Evolutionary conservation across 2,329 filamentous ascomycete species (phyloP), one percentile per base, ranked within the genome.

Genomic region (Hortaea sp.): DNA sequence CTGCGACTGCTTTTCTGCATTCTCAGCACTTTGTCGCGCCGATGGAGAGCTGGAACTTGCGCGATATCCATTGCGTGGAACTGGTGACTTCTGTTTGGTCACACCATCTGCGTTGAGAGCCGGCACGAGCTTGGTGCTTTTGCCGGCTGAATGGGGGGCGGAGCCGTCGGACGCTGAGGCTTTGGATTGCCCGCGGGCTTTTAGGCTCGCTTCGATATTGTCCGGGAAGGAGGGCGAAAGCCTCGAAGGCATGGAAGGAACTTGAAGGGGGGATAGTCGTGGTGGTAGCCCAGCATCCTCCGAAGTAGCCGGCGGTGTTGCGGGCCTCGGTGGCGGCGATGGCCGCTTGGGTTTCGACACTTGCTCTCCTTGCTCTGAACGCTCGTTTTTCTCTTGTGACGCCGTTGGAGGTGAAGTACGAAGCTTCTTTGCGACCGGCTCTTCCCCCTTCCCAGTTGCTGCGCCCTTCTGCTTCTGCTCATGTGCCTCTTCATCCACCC

Each of bases 201-300:
- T 68, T 28, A 80, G 59, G 46, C 77, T 72, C 47, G 70, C 73
- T 53, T 76, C 72, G 39, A 81, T 70, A 44, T 72, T 73, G 2
- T 73, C 67, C 5, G 77, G 77, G 4, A 81, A 65, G 10, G 74
- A 77, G 3, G 77, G 76, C 4, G 77, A 80, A n/a, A 80, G 62
- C 32, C 78, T 67, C 7, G 69, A 67, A 7, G 77, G 77, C 12
- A 79, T 60, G 5, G 66, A 62, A 10, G 66, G 65, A 29, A 66
- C 51, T 11, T 64, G 50, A 39, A 47, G 31, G 29, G 48, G 50
- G n/a, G 50, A 50, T n/a, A 54, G 45, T 27, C 40, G 39, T 29
- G 52, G 52, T 41, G 53, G 50, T 28, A 55, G 41, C 12, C 40
- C 41, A 7, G 38, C 20, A 5, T 48, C 44, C 13, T 49, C 38